Conservation (phyloP, 768 basidiomycete genomes). For the Holtermannia corniformis region DNA sequence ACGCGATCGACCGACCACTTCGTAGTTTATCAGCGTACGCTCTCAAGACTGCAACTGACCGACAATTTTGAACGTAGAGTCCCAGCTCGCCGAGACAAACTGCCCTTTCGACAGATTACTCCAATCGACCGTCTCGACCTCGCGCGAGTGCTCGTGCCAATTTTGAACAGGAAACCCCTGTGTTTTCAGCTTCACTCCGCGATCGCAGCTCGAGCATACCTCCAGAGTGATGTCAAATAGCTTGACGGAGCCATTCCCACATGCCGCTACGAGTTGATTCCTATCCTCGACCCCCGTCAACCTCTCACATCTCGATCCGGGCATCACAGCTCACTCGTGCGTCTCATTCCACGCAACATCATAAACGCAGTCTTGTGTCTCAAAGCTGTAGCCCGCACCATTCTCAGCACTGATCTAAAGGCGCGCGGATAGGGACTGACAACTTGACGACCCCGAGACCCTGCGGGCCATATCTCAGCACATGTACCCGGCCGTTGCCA, state of each 20-base stretch:
- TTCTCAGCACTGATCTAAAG: slow-evolving; percentile 48
- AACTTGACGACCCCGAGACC: slow-evolving; percentile 27
- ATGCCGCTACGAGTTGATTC: slow-evolving; percentile 80
- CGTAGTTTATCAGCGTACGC: slow-evolving; percentile 39
- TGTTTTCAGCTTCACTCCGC: neutral
- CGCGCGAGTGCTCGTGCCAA: slow-evolving; percentile 90
- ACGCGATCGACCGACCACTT: slow-evolving; percentile 83
- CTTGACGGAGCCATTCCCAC: slow-evolving; percentile 81
- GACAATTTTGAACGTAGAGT: slow-evolving; percentile 79
- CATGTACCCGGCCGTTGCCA: slow-evolving; percentile 77
- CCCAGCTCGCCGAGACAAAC: slow-evolving; percentile 51
- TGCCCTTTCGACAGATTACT: slow-evolving; percentile 64
- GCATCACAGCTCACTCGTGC: slow-evolving; percentile 47
- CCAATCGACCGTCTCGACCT: slow-evolving; percentile 93
- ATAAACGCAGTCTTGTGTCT: slow-evolving; percentile 80
- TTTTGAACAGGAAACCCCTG: slow-evolving; percentile 80
- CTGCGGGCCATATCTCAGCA: slow-evolving; percentile 19
- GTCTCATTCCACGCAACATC: slow-evolving; percentile 91
- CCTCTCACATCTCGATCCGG: neutral
- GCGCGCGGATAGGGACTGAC: slow-evolving; percentile 40
- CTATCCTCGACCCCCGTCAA: slow-evolving; percentile 38
- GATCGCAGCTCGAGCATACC: slow-evolving; percentile 44
- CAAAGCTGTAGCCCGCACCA: slow-evolving; percentile 51
- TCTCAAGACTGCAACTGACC: slow-evolving; percentile 41
- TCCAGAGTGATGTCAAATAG: slow-evolving; percentile 84